Base-by-base conservation (phyloP, 371 early-diverging fungal species). In the Cokeromyces recurvatus region DNA sequence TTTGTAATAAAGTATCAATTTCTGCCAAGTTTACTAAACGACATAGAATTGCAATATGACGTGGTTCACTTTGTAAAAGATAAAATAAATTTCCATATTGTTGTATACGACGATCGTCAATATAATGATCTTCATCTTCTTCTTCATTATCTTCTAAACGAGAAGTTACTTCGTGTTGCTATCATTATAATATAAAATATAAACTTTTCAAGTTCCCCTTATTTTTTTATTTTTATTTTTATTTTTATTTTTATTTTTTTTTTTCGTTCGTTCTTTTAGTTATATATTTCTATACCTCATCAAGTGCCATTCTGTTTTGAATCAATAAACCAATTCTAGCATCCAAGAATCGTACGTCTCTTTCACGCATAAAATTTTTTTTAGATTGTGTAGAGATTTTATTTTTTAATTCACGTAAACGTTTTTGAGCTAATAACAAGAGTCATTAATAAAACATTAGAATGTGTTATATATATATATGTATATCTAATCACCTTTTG, bases 331-430 rank as follows among this genome's bases (percentile, higher is more conserved):
- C 95, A 55, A 96, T 96, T 19, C 96, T 79, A 38, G 86, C 79
- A 78, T 96, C 96, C n/a, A 96, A 70, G 51, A 90, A 93, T 38
- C 96, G 85, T 23, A 95, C 94, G 64, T 95, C 96, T 46, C 93
- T 84, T 63, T 95, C 96, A 2, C 92, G 79, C 55, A 90, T 71
- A 73, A 95, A 95, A 74, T 95, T 95, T 64, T 87, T 89, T 69
- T 95, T 95, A 11, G 93, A 92, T 68, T 95, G 95, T 8, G 85
- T 66, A 14, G 95, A 95, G 29, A 95, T 95, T 49, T 84, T 81
- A 32, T 80, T 69, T 66, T 95, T 95, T 36, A 95, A 67, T 51
- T 94, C 92, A 22, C 91, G 73, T 48, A 95, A 74, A 7, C 77
- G 73, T 48, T 81, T 79, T 70, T 95, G 96, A 7, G 91, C 94